These are phyloP conservation scores for Penicillium macrosclerotiorum DNA, from an alignment of 495 filamentous ascomycete genomes.

Conservation along the genomic window DNA sequence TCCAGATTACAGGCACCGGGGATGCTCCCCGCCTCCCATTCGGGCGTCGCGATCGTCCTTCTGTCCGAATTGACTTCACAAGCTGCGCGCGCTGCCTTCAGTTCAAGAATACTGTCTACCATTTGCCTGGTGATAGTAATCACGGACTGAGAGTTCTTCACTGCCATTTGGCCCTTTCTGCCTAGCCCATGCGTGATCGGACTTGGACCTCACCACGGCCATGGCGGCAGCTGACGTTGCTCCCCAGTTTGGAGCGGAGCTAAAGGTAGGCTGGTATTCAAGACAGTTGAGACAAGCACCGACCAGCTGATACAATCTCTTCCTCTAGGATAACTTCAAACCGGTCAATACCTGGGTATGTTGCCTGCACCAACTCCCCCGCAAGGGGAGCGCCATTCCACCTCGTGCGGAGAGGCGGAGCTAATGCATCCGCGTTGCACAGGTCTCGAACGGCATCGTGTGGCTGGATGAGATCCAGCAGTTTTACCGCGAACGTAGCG, in stretches of 20 bases:
- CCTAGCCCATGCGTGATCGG: constrained; percentile 22
- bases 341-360: constrained; percentile 85
- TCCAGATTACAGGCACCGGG: constrained; percentile 31
- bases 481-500: constrained; percentile 93
- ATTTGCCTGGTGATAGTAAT: not conserved
- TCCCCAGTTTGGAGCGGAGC: constrained; percentile 82
- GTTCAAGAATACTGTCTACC: not conserved
- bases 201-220: constrained; percentile 19
- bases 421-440: constrained; percentile 27
- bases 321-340: constrained; percentile 83
- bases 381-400: constrained; percentile 19
- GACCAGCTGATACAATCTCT: not conserved
- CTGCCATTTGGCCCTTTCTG: not conserved
- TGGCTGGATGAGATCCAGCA: constrained; percentile 97
- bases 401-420: constrained; percentile 16
- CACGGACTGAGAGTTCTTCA: not conserved
- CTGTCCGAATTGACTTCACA: constrained; percentile 15
- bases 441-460: constrained; percentile 78
- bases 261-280: constrained; percentile 63
- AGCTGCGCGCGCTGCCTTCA: not conserved
- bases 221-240: constrained; percentile 75
- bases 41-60: constrained; percentile 19
- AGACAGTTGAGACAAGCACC: not conserved
- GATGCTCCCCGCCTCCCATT: constrained; percentile 35
- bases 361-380: constrained; percentile 18